Conservation (phyloP, 2,329 filamentous ascomycete species). For the Ophiostoma quercus region DNA sequence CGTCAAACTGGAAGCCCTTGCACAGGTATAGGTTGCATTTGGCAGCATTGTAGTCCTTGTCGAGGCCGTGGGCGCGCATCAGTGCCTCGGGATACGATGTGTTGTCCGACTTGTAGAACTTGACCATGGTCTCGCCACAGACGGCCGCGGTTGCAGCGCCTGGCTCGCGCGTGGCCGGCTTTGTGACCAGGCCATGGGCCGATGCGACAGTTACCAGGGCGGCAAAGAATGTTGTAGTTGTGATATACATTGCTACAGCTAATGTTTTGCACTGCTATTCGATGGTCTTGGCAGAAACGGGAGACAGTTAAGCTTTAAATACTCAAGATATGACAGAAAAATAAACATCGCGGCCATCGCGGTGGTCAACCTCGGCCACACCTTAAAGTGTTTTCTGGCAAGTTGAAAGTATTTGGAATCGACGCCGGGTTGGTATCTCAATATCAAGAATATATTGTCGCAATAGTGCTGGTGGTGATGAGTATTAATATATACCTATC, state of each 20-base stretch:
- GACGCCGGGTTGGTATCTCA: not conserved
- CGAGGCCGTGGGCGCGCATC: not conserved
- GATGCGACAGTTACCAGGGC: not conserved
- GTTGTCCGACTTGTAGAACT: not conserved
- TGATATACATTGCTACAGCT: not conserved
- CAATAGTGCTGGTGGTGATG: not conserved
- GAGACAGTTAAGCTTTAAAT: not conserved
- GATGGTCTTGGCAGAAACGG: too few species aligned
- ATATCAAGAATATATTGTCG: not conserved
- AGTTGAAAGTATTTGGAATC: not conserved
- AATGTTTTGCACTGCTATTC: not conserved
- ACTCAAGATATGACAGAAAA: not conserved
- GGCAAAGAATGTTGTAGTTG: not conserved
- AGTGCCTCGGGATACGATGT: not conserved
- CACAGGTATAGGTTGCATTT: not conserved
- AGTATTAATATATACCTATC: not conserved
- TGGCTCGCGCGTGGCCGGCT: not conserved
- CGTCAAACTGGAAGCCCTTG: constrained; percentile 1
- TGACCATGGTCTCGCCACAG: not conserved
- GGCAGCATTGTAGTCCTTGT: not conserved
- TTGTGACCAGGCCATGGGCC: not conserved
- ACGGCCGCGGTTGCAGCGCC: not conserved
- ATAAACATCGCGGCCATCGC: too few species aligned
- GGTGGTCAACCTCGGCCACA: not conserved
- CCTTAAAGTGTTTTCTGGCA: not conserved